Evolutionary conservation across 257 asterid genomes (phyloP).

Genomic region (Nicotiana undulata): DNA sequence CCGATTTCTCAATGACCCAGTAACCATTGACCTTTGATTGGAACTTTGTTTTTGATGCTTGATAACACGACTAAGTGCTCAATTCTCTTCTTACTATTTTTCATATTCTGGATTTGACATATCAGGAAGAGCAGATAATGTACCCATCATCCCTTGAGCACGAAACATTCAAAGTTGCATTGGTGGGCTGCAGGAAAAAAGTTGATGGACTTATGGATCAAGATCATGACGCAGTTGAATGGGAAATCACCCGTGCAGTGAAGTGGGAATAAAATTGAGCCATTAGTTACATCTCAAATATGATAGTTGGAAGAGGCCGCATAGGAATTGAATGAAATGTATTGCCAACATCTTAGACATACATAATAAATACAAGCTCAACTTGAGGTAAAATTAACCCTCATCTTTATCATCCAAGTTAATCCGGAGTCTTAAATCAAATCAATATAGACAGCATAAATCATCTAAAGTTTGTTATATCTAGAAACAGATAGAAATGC

Average conservation of each 20-base stretch:
- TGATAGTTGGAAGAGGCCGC: not conserved
- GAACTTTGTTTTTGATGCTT: not conserved
- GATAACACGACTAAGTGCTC: not conserved
- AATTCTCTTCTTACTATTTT: not conserved
- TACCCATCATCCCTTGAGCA: conserved; percentile 70
- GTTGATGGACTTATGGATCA: conserved; percentile 16
- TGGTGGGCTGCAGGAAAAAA: conserved; percentile 44
- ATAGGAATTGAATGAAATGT: not conserved
- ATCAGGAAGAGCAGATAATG: conserved; percentile 87
- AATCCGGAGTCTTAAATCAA: not conserved
- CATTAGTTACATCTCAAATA: not conserved
- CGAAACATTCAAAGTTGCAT: conserved; percentile 56
- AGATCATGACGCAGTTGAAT: conserved; percentile 23
- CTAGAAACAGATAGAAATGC: not conserved
- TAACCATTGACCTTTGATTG: not conserved
- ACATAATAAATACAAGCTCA: not conserved
- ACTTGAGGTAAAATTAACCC: not conserved
- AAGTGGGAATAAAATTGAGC: conserved; percentile 20
- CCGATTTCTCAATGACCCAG: not conserved
- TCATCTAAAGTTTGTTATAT: not conserved
- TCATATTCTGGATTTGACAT: not conserved
- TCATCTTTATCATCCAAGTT: not conserved
- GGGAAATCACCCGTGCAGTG: conserved; percentile 82
- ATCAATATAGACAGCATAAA: not conserved
- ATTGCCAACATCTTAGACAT: not conserved